phyloP scores from a whole-genome alignment of 305 asterid genomes.

The Andrographis paniculata region DNA sequence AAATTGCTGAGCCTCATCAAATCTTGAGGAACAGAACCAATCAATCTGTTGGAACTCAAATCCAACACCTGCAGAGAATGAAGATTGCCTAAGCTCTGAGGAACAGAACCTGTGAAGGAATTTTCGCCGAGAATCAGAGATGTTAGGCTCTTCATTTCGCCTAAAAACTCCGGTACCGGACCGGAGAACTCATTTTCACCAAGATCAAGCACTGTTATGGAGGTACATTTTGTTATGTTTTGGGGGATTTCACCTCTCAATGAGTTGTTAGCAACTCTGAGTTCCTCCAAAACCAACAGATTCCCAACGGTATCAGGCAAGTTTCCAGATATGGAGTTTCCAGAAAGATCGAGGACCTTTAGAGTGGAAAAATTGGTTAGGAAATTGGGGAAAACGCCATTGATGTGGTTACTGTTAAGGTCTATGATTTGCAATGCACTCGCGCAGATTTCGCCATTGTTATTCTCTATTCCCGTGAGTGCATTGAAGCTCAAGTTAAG shows the following conservation, averaged over 20 bases:
- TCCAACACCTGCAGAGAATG: conserved; percentile 33
- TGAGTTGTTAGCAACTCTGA: conserved; percentile 41
- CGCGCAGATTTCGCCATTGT: conserved; percentile 22
- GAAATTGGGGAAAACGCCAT: conserved; percentile 38
- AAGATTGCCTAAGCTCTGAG: conserved; percentile 29
- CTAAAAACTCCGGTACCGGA: conserved; percentile 37
- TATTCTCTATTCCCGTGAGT: conserved; percentile 41
- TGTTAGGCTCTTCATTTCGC: conserved; percentile 26
- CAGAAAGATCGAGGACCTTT: conserved; percentile 43
- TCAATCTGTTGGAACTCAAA: conserved; percentile 40
- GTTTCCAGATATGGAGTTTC: conserved; percentile 38
- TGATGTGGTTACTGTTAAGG: conserved; percentile 50
- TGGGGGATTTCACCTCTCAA: conserved; percentile 37
- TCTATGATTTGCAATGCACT: conserved; percentile 35
- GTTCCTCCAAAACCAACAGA: conserved; percentile 36
- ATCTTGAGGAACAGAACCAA: conserved; percentile 34
- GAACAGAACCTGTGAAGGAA: conserved; percentile 39
- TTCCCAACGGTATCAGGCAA: conserved; percentile 32
- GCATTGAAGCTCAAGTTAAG: conserved; percentile 44
- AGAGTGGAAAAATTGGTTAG: conserved; percentile 26
- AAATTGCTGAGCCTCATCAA: conserved; percentile 40
- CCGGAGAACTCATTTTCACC: conserved; percentile 41
- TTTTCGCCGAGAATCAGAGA: conserved; percentile 37
- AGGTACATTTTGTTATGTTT: conserved; percentile 25
- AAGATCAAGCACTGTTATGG: conserved; percentile 37